These are phyloP conservation scores for Cryptomeria japonica DNA, from an alignment of 75 land plant genomes.

Conservation along the genomic window DNA sequence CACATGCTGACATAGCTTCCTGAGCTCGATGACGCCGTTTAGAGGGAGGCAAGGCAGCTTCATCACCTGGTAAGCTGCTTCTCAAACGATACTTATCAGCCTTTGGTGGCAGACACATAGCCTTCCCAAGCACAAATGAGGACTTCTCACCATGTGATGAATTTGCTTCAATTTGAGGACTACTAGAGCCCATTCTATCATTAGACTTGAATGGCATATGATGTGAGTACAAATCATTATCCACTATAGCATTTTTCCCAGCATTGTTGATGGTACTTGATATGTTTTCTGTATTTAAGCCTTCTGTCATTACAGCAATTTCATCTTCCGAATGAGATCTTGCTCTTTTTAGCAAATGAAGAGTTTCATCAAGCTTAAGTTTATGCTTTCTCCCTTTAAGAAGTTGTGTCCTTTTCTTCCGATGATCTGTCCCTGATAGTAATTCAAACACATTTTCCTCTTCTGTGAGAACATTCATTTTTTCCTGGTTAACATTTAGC, in stretches of 20 bases:
- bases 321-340: constrained; percentile 23
- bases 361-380: constrained; percentile 22
- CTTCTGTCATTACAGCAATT: constrained; percentile 12
- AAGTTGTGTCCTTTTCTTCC: constrained; percentile 10
- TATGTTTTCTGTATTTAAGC: not conserved
- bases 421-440: constrained; percentile 3
- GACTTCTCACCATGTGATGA: not conserved
- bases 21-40: constrained; percentile 59
- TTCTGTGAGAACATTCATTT: not conserved
- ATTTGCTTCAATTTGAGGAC: constrained; percentile 8
- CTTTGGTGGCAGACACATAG: constrained; percentile 36
- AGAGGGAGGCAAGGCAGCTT: constrained; percentile 57
- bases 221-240: constrained; percentile 10
- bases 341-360: constrained; percentile 36
- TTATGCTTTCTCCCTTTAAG: constrained; percentile 10
- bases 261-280: constrained; percentile 14
- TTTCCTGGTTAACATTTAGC: not conserved
- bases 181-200: not conserved
- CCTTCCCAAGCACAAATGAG: constrained; percentile 17
- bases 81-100: constrained; percentile 29
- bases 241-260: constrained; percentile 16
- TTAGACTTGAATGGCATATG: constrained; percentile 15
- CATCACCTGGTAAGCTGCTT: constrained; percentile 51
- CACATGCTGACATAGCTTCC: constrained; percentile 67
- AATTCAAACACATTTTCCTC: constrained; percentile 3